These are phyloP conservation scores for Beauveria brongniartii DNA, from an alignment of 2,329 filamentous ascomycete species.

Conservation along the genomic window DNA sequence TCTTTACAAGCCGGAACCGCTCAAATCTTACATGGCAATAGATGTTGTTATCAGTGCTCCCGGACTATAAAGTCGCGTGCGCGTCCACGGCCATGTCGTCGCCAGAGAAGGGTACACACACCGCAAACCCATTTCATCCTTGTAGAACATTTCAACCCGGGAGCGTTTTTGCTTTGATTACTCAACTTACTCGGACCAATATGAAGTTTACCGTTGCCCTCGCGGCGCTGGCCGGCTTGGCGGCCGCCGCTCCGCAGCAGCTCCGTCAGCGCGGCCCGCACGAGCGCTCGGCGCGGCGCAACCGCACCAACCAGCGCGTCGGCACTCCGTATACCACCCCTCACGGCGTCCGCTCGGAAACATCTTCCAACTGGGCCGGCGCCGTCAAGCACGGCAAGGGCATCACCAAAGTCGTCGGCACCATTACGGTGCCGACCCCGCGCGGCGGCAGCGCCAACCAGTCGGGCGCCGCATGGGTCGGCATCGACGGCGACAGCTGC, in stretches of 20 bases:
- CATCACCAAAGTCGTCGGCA: not conserved
- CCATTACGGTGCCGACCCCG: not conserved
- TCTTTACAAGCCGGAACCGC: not conserved
- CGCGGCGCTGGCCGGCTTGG: not conserved
- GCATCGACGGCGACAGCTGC: conserved; percentile 32
- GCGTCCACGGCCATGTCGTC: not conserved
- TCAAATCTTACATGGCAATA: not conserved
- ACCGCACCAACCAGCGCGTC: not conserved
- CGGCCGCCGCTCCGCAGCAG: not conserved
- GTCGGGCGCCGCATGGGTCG: conserved; percentile 30
- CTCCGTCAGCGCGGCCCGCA: not conserved
- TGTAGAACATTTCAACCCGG: not conserved
- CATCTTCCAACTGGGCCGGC: not conserved
- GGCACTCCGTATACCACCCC: not conserved
- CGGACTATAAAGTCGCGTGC: not conserved
- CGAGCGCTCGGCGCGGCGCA: not conserved
- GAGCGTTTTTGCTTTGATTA: not conserved
- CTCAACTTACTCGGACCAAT: too few species aligned
- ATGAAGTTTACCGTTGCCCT: not conserved
- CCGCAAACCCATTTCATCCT: not conserved
- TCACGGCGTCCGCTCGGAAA: not conserved
- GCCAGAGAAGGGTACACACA: not conserved
- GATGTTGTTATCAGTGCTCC: not conserved
- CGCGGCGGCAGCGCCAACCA: not conserved
- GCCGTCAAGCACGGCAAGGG: not conserved